Evolutionary conservation across 2,329 filamentous ascomycete species (phyloP).

Genomic region (Cordyceps militaris): DNA sequence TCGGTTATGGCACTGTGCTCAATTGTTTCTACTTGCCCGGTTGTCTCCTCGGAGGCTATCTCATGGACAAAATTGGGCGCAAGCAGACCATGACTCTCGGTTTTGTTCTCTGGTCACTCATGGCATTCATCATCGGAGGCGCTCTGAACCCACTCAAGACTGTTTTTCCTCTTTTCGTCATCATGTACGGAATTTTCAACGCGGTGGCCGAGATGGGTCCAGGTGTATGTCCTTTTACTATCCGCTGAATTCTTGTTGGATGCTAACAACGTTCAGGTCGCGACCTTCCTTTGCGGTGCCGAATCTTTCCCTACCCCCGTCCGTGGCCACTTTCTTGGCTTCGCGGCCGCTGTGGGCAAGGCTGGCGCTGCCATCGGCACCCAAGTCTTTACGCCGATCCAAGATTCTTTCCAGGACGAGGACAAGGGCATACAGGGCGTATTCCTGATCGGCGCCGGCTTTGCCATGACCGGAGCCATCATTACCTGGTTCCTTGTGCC

Average conservation of each 20-base stretch:
- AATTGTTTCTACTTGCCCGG: conserved; percentile 20
- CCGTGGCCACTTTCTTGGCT: conserved; percentile 41
- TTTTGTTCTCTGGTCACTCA: conserved; percentile 24
- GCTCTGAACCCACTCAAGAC: conserved; percentile 37
- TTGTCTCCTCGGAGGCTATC: conserved; percentile 31
- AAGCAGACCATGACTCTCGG: conserved; percentile 21
- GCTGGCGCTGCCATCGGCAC: conserved; percentile 45
- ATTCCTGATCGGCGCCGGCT: conserved; percentile 22
- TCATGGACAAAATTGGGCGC: conserved; percentile 33
- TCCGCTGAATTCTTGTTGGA: no score
- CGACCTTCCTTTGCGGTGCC: conserved; percentile 40
- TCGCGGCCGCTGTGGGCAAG: conserved; percentile 44
- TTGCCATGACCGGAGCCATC: conserved; percentile 20
- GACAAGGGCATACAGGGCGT: conserved; percentile 21
- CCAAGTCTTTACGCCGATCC: conserved; percentile 18
- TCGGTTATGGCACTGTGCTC: conserved; percentile 20
- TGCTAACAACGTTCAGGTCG: conserved; percentile 21
- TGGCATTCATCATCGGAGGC: conserved; percentile 44
- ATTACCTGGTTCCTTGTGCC: conserved; percentile 23
- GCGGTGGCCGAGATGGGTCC: conserved; percentile 23
- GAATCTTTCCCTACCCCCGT: conserved; percentile 45
- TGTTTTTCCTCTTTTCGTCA: conserved; percentile 42
- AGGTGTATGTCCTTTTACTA: conserved; percentile 36
- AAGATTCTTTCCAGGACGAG: conserved; percentile 17
- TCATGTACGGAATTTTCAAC: conserved; percentile 45